Conservation (phyloP, 805 yeast genomes). For the Hanseniaspora opuntiae region DNA sequence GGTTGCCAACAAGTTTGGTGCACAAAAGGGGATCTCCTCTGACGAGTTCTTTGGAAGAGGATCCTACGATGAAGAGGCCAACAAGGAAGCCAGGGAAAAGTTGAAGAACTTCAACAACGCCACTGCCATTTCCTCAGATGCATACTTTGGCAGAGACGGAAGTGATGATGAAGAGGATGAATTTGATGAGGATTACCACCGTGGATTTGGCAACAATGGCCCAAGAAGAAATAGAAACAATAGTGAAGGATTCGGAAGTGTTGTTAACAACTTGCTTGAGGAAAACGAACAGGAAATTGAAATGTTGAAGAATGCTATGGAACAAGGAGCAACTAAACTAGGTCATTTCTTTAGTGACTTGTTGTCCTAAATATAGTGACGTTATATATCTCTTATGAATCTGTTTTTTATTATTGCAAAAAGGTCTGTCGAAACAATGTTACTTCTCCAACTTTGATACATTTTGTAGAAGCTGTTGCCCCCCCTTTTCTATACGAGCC, state of each 20-base stretch:
- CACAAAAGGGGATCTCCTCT: conserved; percentile 87
- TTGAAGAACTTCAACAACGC: conserved; percentile 70
- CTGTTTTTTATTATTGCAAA: not conserved
- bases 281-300: conserved; percentile 75
- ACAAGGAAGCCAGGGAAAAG: conserved; percentile 69
- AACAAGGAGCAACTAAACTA: conserved; percentile 82
- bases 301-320: conserved; percentile 78
- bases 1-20: conserved; percentile 65
- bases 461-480: too few relatives aligned
- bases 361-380: conserved; percentile 24
- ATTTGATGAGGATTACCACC: conserved; percentile 12
- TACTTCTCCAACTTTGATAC: too few relatives aligned
- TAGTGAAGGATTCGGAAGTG: conserved; percentile 23
- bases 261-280: conserved; percentile 56
- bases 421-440: too few relatives aligned
- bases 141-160: conserved; percentile 82
- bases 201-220: conserved; percentile 17
- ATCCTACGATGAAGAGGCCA: conserved; percentile 60
- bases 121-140: conserved; percentile 76
- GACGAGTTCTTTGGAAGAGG: conserved; percentile 91
- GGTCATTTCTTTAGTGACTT: conserved; percentile 80
- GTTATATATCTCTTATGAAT: not conserved
- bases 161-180: conserved; percentile 30
- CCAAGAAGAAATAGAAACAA: conserved; percentile 22
- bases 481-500: too few relatives aligned